Base-by-base conservation (phyloP, 2,329 filamentous ascomycete genomes). In the Cytospora piceicola region DNA sequence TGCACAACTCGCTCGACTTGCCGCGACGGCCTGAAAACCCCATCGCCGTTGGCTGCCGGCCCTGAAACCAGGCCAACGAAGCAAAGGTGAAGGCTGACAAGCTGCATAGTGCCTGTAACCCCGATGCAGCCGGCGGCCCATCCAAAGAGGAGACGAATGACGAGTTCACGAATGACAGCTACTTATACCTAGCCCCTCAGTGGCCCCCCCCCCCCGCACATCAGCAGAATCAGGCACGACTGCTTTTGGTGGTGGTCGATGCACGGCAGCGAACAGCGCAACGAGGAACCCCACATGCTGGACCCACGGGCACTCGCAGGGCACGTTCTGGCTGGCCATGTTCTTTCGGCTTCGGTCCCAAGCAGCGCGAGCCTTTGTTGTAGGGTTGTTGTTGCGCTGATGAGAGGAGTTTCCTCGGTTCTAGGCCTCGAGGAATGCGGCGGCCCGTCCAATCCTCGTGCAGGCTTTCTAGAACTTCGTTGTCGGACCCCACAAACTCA, bases 41-140 rank as follows among this genome's bases (percentile, higher is more conserved):
- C 7, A 24, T 14, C 9, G 46, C 46, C 42, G n/a, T 49, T 20
- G 27, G 27, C 27, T 29, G 46, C n/a, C 46, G n/a, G 46, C 46
- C 34, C 14, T 49, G 46, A 14, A 24, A 49, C n/a, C 46, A 6
- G 46, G 46, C 46, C 46, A 49, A 49, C 46, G 46, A 49, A 49
- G 46, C 46, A 49, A 36, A 4, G 22, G 3, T 12, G 54, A 34
- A 55, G 55, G 54, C 29, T 36, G 49, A 52, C 39, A 39, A 36
- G 39, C 29, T 63, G 61, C 61, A 63, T 57, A n/a, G 8, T 36
- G 30, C 29, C 39, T 52, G 53, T 55, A 63, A 55, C 61, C 61
- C 27, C 61, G 46, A 49, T 49, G 22, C 46, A 63, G 55, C 56
- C 53, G 53, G 61, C 39, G 29, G n/a, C 61, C 12, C 36, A 32